Evolutionary conservation across 1,284 basidiomycete species (phyloP).

Genomic region (Ceratobasidium papillatum): DNA sequence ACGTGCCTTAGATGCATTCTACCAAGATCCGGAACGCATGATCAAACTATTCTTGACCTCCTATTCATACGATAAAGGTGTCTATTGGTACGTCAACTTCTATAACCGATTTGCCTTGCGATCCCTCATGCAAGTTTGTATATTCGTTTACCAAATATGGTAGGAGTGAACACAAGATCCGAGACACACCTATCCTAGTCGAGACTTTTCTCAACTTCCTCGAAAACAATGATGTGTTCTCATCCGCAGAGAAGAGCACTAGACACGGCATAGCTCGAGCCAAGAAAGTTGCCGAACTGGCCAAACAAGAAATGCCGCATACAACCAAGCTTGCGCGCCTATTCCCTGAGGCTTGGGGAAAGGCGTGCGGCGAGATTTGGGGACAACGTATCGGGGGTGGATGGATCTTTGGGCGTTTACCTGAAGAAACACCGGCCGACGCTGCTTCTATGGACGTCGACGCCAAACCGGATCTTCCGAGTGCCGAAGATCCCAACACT

Average conservation of each 20-base stretch:
- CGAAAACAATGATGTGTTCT: slow-evolving; percentile 28
- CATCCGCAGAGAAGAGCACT: slow-evolving; percentile 5
- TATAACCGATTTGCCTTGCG: background rate
- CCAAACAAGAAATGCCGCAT: slow-evolving; percentile 40
- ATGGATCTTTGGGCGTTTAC: slow-evolving; percentile 27
- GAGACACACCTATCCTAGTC: slow-evolving; percentile 35
- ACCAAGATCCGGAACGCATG: slow-evolving; percentile 26
- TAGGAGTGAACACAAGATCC: slow-evolving; percentile 30
- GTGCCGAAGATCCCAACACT: background rate
- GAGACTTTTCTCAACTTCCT: slow-evolving; percentile 36
- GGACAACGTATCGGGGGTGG: slow-evolving; percentile 19
- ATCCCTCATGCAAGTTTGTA: background rate
- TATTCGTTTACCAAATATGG: background rate
- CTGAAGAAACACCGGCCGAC: background rate
- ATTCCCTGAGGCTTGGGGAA: slow-evolving; percentile 33
- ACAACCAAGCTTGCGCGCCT: slow-evolving; percentile 29
- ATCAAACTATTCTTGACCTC: slow-evolving; percentile 38
- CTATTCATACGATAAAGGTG: slow-evolving; percentile 33
- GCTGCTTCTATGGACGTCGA: background rate
- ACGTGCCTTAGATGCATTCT: slow-evolving; percentile 28
- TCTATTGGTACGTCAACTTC: slow-evolving; percentile 32
- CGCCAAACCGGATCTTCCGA: background rate
- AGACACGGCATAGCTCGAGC: slow-evolving; percentile 16
- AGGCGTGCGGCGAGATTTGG: slow-evolving; percentile 31
- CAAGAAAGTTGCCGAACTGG: slow-evolving; percentile 18